Evolutionary conservation across 2,329 filamentous ascomycete species (phyloP).

Genomic region (Hirsutella thompsonii): DNA sequence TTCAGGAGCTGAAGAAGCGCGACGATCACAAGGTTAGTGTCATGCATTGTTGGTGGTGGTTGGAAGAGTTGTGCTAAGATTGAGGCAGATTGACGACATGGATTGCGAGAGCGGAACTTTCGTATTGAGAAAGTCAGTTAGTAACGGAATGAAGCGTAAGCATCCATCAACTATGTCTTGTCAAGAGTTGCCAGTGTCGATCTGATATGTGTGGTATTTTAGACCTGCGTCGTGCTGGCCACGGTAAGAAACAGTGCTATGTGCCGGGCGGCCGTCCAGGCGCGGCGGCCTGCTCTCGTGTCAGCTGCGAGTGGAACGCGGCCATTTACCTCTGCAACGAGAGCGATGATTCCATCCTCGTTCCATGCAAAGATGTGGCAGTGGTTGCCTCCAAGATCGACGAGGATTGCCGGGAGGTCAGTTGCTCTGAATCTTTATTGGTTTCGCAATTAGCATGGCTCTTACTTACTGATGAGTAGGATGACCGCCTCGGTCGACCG

Average conservation of each 20-base stretch:
- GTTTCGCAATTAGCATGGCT: background rate
- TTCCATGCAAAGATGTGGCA: background rate
- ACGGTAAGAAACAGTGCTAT: background rate
- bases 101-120: background rate
- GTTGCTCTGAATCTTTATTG: background rate
- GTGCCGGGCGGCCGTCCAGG: background rate
- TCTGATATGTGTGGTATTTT: too few species aligned
- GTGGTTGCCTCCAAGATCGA: background rate
- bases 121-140: background rate
- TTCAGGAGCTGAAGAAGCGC: background rate
- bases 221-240: background rate
- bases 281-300: background rate
- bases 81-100: background rate
- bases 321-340: background rate
- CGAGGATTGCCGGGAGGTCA: background rate
- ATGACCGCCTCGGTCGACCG: background rate
- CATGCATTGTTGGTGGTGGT: too few species aligned
- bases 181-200: too few species aligned
- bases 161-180: background rate
- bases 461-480: background rate
- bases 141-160: background rate
- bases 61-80: too few species aligned
- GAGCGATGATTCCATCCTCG: background rate
- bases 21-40: too few species aligned
- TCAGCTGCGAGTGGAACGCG: background rate